These are phyloP conservation scores for Plenodomus lindquistii DNA, from an alignment of 2,329 filamentous ascomycete species.

Conservation along the genomic window DNA sequence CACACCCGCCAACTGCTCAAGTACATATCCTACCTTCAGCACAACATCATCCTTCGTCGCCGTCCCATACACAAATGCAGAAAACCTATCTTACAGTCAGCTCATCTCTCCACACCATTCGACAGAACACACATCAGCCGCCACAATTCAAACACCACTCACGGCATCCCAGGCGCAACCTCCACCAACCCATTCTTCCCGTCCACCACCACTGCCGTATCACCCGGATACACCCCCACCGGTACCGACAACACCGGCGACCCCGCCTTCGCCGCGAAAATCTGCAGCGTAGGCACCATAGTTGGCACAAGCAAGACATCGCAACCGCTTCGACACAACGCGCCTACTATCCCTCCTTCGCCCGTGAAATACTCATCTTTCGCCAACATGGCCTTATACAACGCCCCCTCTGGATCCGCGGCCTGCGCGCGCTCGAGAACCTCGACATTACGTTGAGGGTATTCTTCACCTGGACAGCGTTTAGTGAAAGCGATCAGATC, in stretches of 20 bases:
- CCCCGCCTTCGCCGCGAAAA: conserved; percentile 42
- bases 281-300: conserved; percentile 50
- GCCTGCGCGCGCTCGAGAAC: conserved; percentile 11
- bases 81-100: conserved; percentile 3
- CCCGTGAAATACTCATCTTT: conserved; percentile 55
- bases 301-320: conserved; percentile 64
- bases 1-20: too few species aligned
- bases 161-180: conserved; percentile 57
- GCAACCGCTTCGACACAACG: conserved; percentile 57
- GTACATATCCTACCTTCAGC: too few species aligned
- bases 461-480: conserved; percentile 56
- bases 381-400: conserved; percentile 59
- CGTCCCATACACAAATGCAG: conserved; percentile 10
- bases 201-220: conserved; percentile 49
- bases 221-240: conserved; percentile 56
- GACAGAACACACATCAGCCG: background rate
- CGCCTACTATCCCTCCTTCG: conserved; percentile 60
- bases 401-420: conserved; percentile 51
- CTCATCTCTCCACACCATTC: background rate
- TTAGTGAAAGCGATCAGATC: conserved; percentile 60
- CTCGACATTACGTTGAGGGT: conserved; percentile 58
- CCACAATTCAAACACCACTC: background rate
- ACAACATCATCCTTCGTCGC: conserved; percentile 3
- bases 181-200: conserved; percentile 50
- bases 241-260: conserved; percentile 64